phyloP scores from a whole-genome alignment of 2,329 filamentous ascomycete genomes.

The Penicillium expansum region DNA sequence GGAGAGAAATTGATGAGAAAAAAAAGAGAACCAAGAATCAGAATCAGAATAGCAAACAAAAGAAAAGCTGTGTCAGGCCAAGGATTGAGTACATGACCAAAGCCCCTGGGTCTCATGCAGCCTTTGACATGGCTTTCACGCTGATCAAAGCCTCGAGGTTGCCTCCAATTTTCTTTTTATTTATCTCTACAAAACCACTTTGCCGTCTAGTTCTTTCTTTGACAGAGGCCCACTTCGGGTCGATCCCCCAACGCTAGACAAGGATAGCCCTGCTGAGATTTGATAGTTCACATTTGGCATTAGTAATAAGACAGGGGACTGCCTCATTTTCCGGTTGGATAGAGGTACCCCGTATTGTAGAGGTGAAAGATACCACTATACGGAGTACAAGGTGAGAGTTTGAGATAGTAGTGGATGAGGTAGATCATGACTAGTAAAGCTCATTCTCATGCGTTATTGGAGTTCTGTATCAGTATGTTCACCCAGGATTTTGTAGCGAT shows the following conservation, averaged over 20 bases:
- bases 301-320: neutral
- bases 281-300: neutral
- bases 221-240: neutral
- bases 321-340: neutral
- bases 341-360: neutral
- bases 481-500: neutral
- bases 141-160: no score
- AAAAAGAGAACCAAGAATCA: neutral
- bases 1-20: neutral
- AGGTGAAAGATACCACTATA: neutral
- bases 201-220: neutral
- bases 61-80: neutral
- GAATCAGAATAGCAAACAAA: neutral
- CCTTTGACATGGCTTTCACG: neutral
- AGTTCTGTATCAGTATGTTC: neutral
- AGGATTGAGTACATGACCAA: neutral
- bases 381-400: neutral
- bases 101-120: neutral
- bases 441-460: neutral
- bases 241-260: neutral
- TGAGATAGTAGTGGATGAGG: no score
- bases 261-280: conserved; percentile 24
- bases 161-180: neutral
- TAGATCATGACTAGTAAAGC: neutral
- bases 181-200: neutral